Base-by-base conservation (phyloP, 192 early-diverging fungal genomes). In the Bifiguratus adelaidae region DNA sequence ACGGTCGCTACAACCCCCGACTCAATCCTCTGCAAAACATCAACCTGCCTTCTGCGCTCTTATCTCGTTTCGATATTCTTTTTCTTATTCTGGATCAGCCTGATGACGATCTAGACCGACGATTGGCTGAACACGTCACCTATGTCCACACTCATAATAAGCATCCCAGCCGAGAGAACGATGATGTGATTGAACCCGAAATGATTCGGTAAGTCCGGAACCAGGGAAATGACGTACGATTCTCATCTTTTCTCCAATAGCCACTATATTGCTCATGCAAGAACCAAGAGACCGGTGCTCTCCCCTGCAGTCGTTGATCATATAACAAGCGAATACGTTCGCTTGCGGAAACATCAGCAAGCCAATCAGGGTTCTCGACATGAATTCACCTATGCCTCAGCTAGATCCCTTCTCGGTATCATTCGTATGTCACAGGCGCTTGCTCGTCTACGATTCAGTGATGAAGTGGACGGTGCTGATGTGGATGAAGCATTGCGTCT, bases 31-130 rank as follows among this genome's bases (percentile, higher is more conserved):
- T 85, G 25, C 85, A 95, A 50, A 99, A 99, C 64, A 96, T 99
- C 71, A 96, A 47, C 73, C 69, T 99, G 28, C 91, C 93, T 25
- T 87, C 93, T 2, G 83, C 95, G 11, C 75, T 99, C 11, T 73
- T 98, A 35, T 98, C 95, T 24, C 77, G 93, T 64, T 99, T 98
- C 51, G 95, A 99, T 60, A 63, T 99, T 44, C 65, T 95, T 5
- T 95, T 89, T 52, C 65, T 99, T 40, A 75, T 99, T 33, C 65
- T 99, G 36, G 92, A 97, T 63, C 80, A 82, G 37, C 81, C 88
- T 25, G 85, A 95, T 67, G 88, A 93, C 50, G 52, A 68, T 26
- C 75, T 79, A 47, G 94, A 99, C 65, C 70, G 88, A 27, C 77
- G 83, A 18, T 65, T 97, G 34, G 95, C 94, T 3, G 71, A 85